Evolutionary conservation across 2,329 filamentous ascomycete genomes (phyloP).

Genomic region (Aspergillus cejpii): DNA sequence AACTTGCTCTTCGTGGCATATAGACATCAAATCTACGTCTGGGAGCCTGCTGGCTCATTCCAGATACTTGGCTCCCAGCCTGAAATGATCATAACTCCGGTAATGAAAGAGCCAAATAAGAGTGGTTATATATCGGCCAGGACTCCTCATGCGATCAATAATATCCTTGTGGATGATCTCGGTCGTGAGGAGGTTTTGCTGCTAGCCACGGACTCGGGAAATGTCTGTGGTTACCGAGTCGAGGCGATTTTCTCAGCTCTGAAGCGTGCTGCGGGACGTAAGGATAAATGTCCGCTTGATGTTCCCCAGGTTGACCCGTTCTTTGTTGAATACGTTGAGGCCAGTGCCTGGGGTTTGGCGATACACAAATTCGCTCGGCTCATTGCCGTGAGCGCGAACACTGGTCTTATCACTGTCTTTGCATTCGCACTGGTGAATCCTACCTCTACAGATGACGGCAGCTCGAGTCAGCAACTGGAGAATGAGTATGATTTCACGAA

Average conservation of each 20-base stretch:
- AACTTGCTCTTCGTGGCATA: conserved; percentile 45
- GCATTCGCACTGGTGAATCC: conserved; percentile 50
- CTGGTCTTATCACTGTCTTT: conserved; percentile 51
- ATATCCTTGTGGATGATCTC: conserved; percentile 61
- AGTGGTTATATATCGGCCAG: conserved; percentile 49
- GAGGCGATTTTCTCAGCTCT: conserved; percentile 46
- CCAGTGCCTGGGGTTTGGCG: conserved; percentile 82
- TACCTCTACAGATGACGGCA: conserved; percentile 14
- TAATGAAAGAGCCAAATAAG: conserved; percentile 37
- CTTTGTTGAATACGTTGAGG: conserved; percentile 67
- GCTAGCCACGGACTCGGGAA: conserved; percentile 65
- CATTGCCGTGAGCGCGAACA: conserved; percentile 80
- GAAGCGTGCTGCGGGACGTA: conserved; percentile 21
- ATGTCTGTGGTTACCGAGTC: conserved; percentile 65
- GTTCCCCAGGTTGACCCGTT: conserved; percentile 47
- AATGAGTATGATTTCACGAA: conserved; percentile 14
- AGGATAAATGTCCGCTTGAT: conserved; percentile 24
- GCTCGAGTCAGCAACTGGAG: conserved; percentile 12
- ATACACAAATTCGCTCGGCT: conserved; percentile 74
- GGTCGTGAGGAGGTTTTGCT: conserved; percentile 64
- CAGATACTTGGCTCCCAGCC: conserved; percentile 37
- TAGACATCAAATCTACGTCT: conserved; percentile 39
- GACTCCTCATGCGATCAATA: conserved; percentile 60
- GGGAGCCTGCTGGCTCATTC: conserved; percentile 38
- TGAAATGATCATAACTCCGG: conserved; percentile 39